Evolutionary conservation across 2,329 filamentous ascomycete genomes (phyloP), one percentile per base, ranked within the genome.

Genomic region (Penicillium hesseltinei): DNA sequence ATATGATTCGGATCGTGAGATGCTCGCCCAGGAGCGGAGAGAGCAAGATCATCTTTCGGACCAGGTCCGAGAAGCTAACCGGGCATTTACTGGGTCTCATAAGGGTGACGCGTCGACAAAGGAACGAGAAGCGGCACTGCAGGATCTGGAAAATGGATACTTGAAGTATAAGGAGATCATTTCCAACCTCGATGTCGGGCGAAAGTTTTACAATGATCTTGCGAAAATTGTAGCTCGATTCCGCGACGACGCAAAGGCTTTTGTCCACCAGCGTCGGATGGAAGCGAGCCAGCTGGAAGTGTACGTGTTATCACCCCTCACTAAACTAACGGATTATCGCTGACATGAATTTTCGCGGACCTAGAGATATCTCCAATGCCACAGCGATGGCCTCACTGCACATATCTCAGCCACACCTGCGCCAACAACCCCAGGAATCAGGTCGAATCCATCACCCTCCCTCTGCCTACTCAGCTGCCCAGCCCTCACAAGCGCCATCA

Each of bases 121-220:
- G 59, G 92, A 96, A 69, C 86, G 94, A 15, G 93, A 97, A 72
- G 84, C 89, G 64, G 92, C 91, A 0, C 77, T 99, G 48, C 94
- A 99, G 74, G 86, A 84, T 60, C 80, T 99, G 10, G 93, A 97
- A 73, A 92, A 90, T 62, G 93, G 91, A 0, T 97, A 96, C 72
- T 87, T 92, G 74, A 95, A 93, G 76, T 97, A 97, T 79, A 96
- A 96, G 76, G 93, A 99, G 73, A 91, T 97, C 56, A 86, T 96
- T 56, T 90, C 85, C 63, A 96, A 97, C 70, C 82, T 97, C 3
- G 93, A 97, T 63, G 90, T 89, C 0, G 94, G 91, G 0, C 82
- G 93, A 52, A 97, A 94, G 72, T 99, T 99, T 72, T 99, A 97
- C 78, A 99, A 99, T 66, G 92, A 97, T 69, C 82, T 99, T 5